phyloP scores from a whole-genome alignment of 106 monocot species.

The Platanthera guangdongensis region DNA sequence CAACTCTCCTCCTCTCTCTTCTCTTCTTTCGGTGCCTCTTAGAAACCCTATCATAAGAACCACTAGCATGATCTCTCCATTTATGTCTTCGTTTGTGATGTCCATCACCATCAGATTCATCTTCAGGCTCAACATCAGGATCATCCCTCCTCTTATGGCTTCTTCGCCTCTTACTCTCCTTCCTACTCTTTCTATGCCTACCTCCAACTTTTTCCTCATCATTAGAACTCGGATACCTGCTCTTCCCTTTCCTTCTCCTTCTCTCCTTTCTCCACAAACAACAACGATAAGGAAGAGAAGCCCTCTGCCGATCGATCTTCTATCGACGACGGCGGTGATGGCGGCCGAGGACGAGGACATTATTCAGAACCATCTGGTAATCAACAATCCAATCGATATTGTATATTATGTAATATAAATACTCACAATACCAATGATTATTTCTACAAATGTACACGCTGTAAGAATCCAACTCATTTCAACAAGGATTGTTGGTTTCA shows the following conservation, averaged over 20 bases:
- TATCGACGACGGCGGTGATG: too few species aligned
- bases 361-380: too few species aligned
- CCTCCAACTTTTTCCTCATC: slow-evolving; percentile 20
- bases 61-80: background rate
- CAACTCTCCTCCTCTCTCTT: slow-evolving; percentile 3
- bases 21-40: background rate
- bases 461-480: too few species aligned
- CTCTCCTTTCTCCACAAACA: slow-evolving; percentile 19
- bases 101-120: slow-evolving; percentile 10
- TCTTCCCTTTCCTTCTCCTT: slow-evolving; percentile 23
- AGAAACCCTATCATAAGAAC: background rate
- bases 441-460: too few species aligned
- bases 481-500: too few species aligned
- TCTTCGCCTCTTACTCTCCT: slow-evolving; percentile 47
- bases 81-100: background rate
- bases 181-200: slow-evolving; percentile 41
- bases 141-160: slow-evolving; percentile 31
- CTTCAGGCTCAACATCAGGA: slow-evolving; percentile 13
- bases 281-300: too few species aligned
- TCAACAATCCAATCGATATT: too few species aligned
- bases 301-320: too few species aligned
- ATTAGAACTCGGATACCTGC: slow-evolving; percentile 16
- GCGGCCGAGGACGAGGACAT: too few species aligned
- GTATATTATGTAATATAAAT: too few species aligned
- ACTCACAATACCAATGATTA: too few species aligned